Base-by-base conservation (phyloP, 192 early-diverging fungal genomes). In the Diversispora epigaea region DNA sequence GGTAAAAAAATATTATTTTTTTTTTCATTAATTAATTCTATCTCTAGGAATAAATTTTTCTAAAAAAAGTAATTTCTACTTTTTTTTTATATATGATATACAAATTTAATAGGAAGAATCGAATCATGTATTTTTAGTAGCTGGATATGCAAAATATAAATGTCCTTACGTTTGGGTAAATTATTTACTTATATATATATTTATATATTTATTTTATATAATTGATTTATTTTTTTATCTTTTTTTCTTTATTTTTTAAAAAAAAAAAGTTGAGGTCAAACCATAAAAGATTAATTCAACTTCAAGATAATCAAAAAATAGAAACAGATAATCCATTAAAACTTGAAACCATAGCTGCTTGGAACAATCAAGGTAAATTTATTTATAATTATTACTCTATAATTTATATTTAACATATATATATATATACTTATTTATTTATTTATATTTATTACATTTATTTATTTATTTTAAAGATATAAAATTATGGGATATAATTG, bases 161-260 rank as follows among this genome's bases (percentile, higher is more conserved):
- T 88, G 89, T 50, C 90, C 90, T 21, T 91, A 89, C 72, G 90
- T 91, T 50, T 91, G 90, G 90, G 86, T 87, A 82, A 45, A 80
- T 80, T 15, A 21, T 39, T 60, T 10, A 54, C 8, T 3, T 6
- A 12, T 52, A 17, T 76, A 19, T 56, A 17, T 3, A 54, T 32
- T 32, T 32, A 40, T 45, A 61, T 41, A 9, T 49, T 21, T 61
- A 46, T 40, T 19, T 43, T 49, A 21, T 55, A 55, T 73, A 19
- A 15, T 50, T 57, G 4, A 12, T 71, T 40, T 50, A 17, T 72
- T 49, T 78, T 73, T n/a, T n/a, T n/a, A n/a, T n/a, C n/a, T n/a
- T n/a, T n/a, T n/a, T n/a, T n/a, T n/a, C n/a, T n/a, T n/a, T n/a
- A n/a, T n/a, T n/a, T n/a, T n/a, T n/a, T n/a, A n/a, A n/a, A n/a